Conservation (phyloP, 495 filamentous ascomycete species). For the Cercophora sp. region DNA sequence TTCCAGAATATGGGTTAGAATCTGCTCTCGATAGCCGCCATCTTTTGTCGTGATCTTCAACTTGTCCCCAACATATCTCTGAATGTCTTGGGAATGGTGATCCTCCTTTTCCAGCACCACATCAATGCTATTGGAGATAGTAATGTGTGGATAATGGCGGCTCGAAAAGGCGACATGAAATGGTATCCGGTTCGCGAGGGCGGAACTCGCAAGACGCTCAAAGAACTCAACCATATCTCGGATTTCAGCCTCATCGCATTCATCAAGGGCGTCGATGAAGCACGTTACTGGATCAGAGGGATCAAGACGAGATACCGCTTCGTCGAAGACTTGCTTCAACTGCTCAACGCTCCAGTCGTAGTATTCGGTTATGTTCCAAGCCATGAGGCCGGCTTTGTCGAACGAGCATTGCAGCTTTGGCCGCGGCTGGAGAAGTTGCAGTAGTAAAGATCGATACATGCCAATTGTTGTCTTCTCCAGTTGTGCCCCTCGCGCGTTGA, state of each 20-base stretch:
- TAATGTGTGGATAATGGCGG: constrained; percentile 47
- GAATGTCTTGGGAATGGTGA: constrained; percentile 18
- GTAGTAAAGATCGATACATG: constrained; percentile 53
- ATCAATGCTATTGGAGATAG: constrained; percentile 26
- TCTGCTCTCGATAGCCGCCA: constrained; percentile 23
- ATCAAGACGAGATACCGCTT: constrained; percentile 20
- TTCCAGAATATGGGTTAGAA: constrained; percentile 24
- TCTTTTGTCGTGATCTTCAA: constrained; percentile 18
- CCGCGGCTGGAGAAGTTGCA: constrained; percentile 28
- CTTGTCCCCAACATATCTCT: constrained; percentile 16
- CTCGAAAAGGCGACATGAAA: constrained; percentile 44
- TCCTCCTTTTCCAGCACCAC: constrained; percentile 17
- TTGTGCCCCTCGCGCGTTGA: constrained; percentile 33
- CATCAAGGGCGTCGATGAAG: constrained; percentile 42
- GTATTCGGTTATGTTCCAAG: not conserved
- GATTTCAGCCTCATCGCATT: constrained; percentile 30
- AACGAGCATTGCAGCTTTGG: constrained; percentile 26
- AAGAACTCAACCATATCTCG: constrained; percentile 33
- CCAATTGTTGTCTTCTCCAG: constrained; percentile 50
- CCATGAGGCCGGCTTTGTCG: constrained; percentile 13
- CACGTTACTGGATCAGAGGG: constrained; percentile 16
- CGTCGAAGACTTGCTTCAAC: constrained; percentile 24
- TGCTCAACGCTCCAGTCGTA: constrained; percentile 10
- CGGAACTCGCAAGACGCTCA: constrained; percentile 24
- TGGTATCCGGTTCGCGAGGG: constrained; percentile 2